Evolutionary conservation across 2,329 filamentous ascomycete species (phyloP), one percentile per base, ranked within the genome.

Genomic region (Diaporthe nobilis): DNA sequence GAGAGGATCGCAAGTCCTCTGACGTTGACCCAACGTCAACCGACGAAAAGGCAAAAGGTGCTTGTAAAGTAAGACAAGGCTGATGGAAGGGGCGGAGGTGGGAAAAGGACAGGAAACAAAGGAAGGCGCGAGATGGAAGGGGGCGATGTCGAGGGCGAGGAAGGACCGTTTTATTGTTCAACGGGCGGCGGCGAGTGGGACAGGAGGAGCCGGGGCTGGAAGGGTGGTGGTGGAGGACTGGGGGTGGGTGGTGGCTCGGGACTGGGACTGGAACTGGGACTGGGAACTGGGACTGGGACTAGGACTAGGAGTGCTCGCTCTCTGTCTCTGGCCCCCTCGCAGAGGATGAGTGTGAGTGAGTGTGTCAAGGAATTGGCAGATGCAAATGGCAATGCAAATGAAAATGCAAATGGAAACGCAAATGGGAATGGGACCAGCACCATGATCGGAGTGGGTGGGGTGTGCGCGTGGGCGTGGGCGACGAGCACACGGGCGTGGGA

Each of bases 161-260:
- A 76, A 73, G 72, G 75, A 67, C 34, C 72, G 58, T 76, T 76
- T 76, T 76, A 76, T 74, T 70, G 49, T 74, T 53, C 63, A 73
- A 65, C 72, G 72, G 60, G 72, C 72, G 71, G 71, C 71, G 31
- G 71, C 71, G 22, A 51, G 65, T 70, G 65, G 49, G 65, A 70
- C 34, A 39, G 49, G 34, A 42, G 47, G 49, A 53, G 47, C 49
- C 34, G 65, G 65, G 65, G 65, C 47, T 70, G 65, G 42, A 31
- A 65, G 28, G 47, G 31, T 58, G 55, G 55, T 58, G 55, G 55
- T 58, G 55, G 55, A 34, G 55, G 31, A 37, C 25, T 31, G 53
- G 49, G 25, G 22, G n/a, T 12, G 25, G 6, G 28, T 34, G 25
- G 28, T 34, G 55, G 25, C 17, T 17, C 17, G 44, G 44, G 44